A percentile compares a stretch with the other conserved stretches of the same genome.
Evolutionary conservation across 2,329 filamentous ascomycete genomes (phyloP).

Genomic region (Neurospora crassa): DNA sequence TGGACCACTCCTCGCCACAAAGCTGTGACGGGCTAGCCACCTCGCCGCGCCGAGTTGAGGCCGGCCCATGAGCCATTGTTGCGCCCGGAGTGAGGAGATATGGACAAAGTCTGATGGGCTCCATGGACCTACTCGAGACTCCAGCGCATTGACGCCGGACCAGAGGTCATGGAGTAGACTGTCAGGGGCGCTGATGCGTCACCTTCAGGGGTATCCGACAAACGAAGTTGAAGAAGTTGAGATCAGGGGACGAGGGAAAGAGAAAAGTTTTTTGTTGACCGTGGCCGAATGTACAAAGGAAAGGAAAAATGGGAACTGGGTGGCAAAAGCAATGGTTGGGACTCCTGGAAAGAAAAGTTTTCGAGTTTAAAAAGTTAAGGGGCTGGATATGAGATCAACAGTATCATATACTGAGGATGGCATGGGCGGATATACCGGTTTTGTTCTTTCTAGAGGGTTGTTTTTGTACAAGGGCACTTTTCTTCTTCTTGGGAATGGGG

Average conservation of each 20-base stretch:
- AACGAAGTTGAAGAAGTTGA: neutral
- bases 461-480: neutral
- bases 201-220: neutral
- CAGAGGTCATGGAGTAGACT: neutral
- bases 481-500: neutral
- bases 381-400: neutral
- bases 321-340: neutral
- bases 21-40: slow-evolving; percentile 1
- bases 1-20: slow-evolving; percentile 1
- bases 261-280: neutral
- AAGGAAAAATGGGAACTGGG: neutral
- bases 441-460: neutral
- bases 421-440: neutral
- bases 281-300: neutral
- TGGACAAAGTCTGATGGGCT: neutral
- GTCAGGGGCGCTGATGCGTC: neutral
- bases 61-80: neutral
- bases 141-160: neutral
- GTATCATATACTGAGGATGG: neutral
- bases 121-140: neutral
- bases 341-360: neutral
- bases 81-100: neutral
- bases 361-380: neutral
- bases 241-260: neutral
- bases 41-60: slow-evolving; percentile 1